phyloP scores from a whole-genome alignment of 2,329 filamentous ascomycete genomes.

The Periconia macrospinosa region DNA sequence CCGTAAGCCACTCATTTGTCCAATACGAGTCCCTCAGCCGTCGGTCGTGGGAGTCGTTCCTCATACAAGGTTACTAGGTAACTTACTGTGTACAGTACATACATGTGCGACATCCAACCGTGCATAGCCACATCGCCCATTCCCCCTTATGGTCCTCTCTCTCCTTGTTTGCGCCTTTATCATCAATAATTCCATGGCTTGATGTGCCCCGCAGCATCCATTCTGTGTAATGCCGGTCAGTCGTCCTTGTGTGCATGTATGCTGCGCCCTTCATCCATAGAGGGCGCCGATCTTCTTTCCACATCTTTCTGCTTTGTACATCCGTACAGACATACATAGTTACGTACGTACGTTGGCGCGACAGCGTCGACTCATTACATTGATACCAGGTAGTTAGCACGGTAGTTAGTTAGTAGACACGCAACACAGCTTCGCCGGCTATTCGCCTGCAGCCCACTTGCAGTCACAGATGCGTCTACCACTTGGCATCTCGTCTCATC shows the following conservation, averaged over 20 bases:
- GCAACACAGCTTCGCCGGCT: conserved; percentile 10
- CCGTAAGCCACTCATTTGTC: neutral
- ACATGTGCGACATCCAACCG: too few relatives aligned
- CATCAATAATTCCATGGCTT: too few relatives aligned
- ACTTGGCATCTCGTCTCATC: conserved; percentile 24
- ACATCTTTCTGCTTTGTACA: too few relatives aligned
- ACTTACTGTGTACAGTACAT: too few relatives aligned
- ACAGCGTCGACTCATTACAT: conserved; percentile 19
- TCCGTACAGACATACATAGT: neutral
- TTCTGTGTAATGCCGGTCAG: too few relatives aligned
- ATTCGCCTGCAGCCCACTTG: conserved; percentile 17
- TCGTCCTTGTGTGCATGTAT: too few relatives aligned
- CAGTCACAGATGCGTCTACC: conserved; percentile 17
- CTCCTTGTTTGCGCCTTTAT: neutral
- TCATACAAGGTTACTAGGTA: too few relatives aligned
- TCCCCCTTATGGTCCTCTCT: neutral
- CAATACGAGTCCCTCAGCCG: too few relatives aligned
- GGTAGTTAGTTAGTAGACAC: neutral
- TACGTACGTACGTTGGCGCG: conserved; percentile 11
- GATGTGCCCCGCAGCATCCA: too few relatives aligned
- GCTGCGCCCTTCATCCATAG: neutral
- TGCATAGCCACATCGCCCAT: neutral
- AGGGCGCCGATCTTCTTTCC: conserved; percentile 2
- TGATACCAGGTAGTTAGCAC: conserved; percentile 8
- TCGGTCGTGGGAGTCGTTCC: too few relatives aligned